Base-by-base conservation (phyloP, 2,329 filamentous ascomycete species). In the Laburnicola sp. region DNA sequence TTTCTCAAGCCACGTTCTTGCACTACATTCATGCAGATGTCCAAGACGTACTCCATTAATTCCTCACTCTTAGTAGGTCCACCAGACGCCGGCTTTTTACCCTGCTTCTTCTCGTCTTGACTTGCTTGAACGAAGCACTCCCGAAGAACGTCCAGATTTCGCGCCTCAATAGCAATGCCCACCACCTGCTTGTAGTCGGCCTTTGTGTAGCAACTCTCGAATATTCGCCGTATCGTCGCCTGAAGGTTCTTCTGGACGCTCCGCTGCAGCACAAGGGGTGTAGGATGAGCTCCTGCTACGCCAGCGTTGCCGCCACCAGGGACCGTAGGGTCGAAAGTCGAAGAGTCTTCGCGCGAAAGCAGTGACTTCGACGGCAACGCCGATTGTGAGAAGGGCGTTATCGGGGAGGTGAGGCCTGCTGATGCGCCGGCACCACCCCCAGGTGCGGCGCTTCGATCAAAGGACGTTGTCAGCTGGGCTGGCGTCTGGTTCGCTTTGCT, bases 11-110 rank as follows among this genome's bases (percentile, higher is more conserved):
- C 86, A 46, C 93, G 85, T 76, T 99, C 94, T 75, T 97, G 94
- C 16, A 99, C 91, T 54, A 97, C 87, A 56, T 95, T 92, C 91
- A 99, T 96, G 79, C 93, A 97, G 60, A 99, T 95, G 62, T 92
- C 86, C 55, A 99, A 77, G 21, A 94, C 88, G 68, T 99, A 99
- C 63, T 99, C 94, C 87, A 99, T 94, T 50, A 99, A 77, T 71
- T 97, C 93, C 70, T 97, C 92, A 16, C 91, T 87, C 26, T 86
- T 84, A 3, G 83, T 81, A 42, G 78, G 74, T 8, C 73, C 72
- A 37, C 77, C 75, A 22, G 81, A 80, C 31, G 78, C 75, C 22
- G 77, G 77, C 68, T 80, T 81, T 74, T 86, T 86, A 62, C 82
- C 78, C 47, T 83, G 69, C 57, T 69, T 82, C 75, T 88, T 91